Conservation (phyloP, 495 filamentous ascomycete species). For the Penicillium malachiteum region DNA sequence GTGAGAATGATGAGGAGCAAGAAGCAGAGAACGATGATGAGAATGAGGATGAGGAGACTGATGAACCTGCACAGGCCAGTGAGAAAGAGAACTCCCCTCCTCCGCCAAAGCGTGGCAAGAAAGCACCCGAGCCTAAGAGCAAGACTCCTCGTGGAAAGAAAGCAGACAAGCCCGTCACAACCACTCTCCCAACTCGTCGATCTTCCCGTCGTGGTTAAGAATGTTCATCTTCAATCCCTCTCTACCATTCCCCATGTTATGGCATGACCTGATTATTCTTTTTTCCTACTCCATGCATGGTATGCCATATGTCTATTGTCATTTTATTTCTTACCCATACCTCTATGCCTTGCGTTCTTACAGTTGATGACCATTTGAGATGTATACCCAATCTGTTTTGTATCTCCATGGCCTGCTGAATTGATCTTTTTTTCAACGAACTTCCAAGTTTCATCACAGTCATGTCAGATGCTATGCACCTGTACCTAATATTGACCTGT, state of each 20-base stretch:
- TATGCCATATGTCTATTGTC: conserved; percentile 8
- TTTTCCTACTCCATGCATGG: conserved; percentile 1
- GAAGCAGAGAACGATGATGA: conserved; percentile 19
- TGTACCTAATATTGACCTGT: not conserved
- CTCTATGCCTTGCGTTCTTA: conserved; percentile 5
- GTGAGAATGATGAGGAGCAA: conserved; percentile 16
- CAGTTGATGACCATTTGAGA: conserved; percentile 28
- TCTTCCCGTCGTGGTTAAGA: conserved; percentile 39
- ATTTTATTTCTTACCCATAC: conserved; percentile 10
- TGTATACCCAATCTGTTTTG: conserved; percentile 38
- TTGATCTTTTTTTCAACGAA: conserved; percentile 1
- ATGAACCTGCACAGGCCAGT: conserved; percentile 22
- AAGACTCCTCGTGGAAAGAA: conserved; percentile 9
- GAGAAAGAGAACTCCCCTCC: conserved; percentile 27
- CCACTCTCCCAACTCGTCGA: conserved; percentile 38
- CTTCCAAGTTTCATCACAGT: not conserved
- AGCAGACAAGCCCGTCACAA: conserved; percentile 15
- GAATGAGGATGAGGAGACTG: conserved; percentile 21
- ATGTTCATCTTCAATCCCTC: conserved; percentile 1
- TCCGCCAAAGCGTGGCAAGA: conserved; percentile 21
- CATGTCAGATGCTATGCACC: not conserved
- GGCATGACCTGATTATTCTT: conserved; percentile 2
- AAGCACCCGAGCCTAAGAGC: conserved; percentile 16
- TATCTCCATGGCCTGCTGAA: conserved; percentile 11
- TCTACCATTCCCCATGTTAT: conserved; percentile 1